Base-by-base conservation (phyloP, 306 rosid species). In the Quillaja saponaria region DNA sequence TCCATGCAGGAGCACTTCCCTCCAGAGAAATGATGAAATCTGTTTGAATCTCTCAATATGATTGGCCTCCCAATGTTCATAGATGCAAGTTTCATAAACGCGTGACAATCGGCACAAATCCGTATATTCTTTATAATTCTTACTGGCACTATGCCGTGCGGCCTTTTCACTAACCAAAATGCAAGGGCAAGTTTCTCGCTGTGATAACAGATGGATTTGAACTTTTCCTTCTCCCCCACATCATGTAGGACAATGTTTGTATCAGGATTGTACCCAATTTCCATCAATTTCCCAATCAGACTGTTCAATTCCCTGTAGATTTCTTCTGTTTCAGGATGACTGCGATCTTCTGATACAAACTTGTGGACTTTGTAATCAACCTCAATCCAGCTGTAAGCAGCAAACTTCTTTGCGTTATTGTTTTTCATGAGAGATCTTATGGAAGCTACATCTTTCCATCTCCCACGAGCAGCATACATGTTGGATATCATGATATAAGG, bases 121-220 rank as follows among this genome's bases (percentile, higher is more conserved):
- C 78, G 81, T 53, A 80, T 53, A 41, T 80, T 80, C 64, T 76
- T 80, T 55, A 80, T 80, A 72, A 80, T 80, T 73, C 81, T 70
- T 34, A 80, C 57, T 0, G 84, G 84, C 10, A 67, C 72, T 57
- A 49, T 55, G 47, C 70, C 81, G 19, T 59, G 21, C 46, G 81
- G 67, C 39, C 71, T 80, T 73, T 55, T 71, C 34, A 64, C 41
- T 63, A 80, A 80, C 53, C 66, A 65, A 80, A 63, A 76, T 0
- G 81, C 84, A 63, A 80, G 78, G 13, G 84, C 84, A 71, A 80
- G 76, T 68, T 80, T 80, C 84, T 80, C 84, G 42, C 81, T 67
- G 28, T 80, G 84, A 70, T 63, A 73, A 25, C 72, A 76, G 58
- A 80, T 80, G 67, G 84, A 80, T 80, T 55, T 71, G 46, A 75